Evolutionary conservation across 78 protist genomes (phyloP).

Genomic region (Guillardia theta): DNA sequence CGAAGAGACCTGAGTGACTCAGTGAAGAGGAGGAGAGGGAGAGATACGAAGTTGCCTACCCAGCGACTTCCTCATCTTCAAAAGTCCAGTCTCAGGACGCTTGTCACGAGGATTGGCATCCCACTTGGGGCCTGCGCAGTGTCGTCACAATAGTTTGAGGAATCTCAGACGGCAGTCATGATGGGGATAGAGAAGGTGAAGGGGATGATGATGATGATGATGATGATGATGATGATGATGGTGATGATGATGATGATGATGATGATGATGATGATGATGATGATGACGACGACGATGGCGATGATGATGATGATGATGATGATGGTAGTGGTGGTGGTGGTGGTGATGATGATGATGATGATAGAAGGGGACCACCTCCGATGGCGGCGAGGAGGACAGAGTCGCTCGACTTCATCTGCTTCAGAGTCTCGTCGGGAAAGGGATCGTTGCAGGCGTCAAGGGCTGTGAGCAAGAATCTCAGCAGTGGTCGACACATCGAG

Average conservation of each 20-base stretch:
- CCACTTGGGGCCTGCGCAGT: constrained; percentile 48
- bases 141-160: neutral
- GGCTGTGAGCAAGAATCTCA: neutral
- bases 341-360: too few species aligned
- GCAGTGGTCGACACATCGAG: neutral
- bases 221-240: too few species aligned
- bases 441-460: neutral
- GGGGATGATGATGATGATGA: too few species aligned
- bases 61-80: neutral
- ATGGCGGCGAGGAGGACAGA: constrained; percentile 33
- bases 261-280: too few species aligned
- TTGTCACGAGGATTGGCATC: neutral
- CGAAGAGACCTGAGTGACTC: neutral
- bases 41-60: neutral
- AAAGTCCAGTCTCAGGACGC: neutral
- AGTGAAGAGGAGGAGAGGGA: neutral
- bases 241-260: too few species aligned
- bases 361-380: neutral
- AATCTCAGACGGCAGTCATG: neutral
- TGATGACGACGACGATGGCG: too few species aligned
- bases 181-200: too few species aligned
- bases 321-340: too few species aligned
- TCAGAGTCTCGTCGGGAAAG: constrained; percentile 5
- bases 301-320: too few species aligned
- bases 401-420: constrained; percentile 17